Evolutionary conservation across 1,284 basidiomycete genomes (phyloP).

Genomic region (Leucoagaricus sp.): DNA sequence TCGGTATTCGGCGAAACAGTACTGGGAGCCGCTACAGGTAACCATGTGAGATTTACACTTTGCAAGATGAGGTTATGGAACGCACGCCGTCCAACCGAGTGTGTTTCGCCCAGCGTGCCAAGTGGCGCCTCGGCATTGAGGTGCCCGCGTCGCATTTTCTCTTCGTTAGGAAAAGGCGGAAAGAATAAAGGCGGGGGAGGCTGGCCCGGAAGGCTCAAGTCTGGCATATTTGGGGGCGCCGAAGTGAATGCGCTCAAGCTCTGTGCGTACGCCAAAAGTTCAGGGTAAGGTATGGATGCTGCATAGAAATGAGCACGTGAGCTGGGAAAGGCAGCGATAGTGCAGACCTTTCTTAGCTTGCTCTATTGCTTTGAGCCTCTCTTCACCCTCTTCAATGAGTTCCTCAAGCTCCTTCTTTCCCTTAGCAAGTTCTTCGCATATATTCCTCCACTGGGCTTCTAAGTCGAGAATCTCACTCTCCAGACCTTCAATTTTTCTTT

Average conservation of each 20-base stretch:
- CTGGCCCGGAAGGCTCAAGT: constrained; percentile 63
- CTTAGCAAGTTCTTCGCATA: constrained; percentile 60
- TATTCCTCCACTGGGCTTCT: constrained; percentile 64
- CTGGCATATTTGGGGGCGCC: constrained; percentile 82
- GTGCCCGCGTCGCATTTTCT: constrained; percentile 79
- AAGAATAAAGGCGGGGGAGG: constrained; percentile 77
- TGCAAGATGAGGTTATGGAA: constrained; percentile 12
- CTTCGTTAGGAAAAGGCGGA: constrained; percentile 85
- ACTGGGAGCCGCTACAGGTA: constrained; percentile 41
- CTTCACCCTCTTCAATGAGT: constrained; percentile 71
- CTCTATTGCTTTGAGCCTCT: constrained; percentile 65
- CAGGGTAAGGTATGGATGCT: constrained; percentile 79
- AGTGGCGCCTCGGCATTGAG: constrained; percentile 78
- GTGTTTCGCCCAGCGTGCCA: constrained; percentile 74
- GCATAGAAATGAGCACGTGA: constrained; percentile 1
- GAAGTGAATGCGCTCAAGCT: constrained; percentile 81
- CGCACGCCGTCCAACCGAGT: constrained; percentile 74
- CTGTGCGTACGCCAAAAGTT: constrained; percentile 78
- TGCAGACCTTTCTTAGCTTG: constrained; percentile 67
- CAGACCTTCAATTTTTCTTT: constrained; percentile 68
- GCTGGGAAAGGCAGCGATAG: not conserved
- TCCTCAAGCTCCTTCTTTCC: constrained; percentile 68
- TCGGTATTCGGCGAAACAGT: constrained; percentile 60
- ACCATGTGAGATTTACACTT: constrained; percentile 9
- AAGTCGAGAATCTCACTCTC: constrained; percentile 68